Evolutionary conservation across 2,329 filamentous ascomycete species (phyloP).

Genomic region (Cryoendolithus antarcticus): DNA sequence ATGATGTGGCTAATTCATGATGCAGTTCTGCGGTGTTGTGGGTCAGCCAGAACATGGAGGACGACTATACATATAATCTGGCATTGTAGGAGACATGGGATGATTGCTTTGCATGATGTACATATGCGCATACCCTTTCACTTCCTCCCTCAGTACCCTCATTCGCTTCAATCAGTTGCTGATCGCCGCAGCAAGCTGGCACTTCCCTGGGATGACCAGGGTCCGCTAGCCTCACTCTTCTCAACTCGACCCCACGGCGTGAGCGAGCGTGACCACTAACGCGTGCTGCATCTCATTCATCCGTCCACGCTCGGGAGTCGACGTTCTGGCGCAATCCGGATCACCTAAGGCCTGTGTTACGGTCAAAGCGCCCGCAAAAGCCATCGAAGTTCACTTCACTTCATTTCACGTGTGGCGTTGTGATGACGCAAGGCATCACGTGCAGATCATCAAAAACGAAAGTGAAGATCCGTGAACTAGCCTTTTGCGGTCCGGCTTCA

Average conservation of each 20-base stretch:
- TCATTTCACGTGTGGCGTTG: too few species aligned
- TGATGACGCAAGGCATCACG: too few species aligned
- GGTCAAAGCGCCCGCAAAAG: too few species aligned
- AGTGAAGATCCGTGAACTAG: too few species aligned
- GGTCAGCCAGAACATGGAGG: slow-evolving; percentile 62
- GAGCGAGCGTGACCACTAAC: background rate
- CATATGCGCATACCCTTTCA: background rate
- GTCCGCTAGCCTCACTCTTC: background rate
- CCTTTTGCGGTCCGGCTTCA: too few species aligned
- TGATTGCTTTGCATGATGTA: background rate
- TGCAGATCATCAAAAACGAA: too few species aligned
- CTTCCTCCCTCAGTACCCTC: background rate
- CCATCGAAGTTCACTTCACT: too few species aligned
- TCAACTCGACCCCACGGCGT: background rate
- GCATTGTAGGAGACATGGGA: slow-evolving; percentile 36
- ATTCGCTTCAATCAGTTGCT: background rate
- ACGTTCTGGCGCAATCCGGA: too few species aligned
- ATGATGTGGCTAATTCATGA: background rate
- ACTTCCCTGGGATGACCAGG: background rate
- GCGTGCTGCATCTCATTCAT: background rate
- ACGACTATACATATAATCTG: slow-evolving; percentile 59
- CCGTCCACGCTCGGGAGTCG: too few species aligned
- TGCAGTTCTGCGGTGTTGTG: slow-evolving; percentile 51
- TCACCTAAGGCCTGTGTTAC: too few species aligned
- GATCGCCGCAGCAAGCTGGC: background rate